Conservation (phyloP, 2,329 filamentous ascomycete species). For the Rhynchosporium agropyri region DNA sequence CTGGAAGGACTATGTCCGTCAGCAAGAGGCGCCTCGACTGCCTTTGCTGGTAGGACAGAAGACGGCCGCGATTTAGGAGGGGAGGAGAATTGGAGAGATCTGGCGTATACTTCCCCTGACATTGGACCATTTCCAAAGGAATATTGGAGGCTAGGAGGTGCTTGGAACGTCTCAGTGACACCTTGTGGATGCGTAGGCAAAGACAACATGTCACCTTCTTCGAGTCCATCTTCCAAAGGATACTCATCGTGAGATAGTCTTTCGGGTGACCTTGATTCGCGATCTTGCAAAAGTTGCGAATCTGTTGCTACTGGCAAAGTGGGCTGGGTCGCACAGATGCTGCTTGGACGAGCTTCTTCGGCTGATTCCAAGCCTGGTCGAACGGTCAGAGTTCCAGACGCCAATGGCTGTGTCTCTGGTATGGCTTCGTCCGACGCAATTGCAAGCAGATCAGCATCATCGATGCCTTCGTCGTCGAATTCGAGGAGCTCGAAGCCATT, state of each 20-base stretch:
- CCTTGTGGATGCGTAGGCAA: conserved; percentile 24
- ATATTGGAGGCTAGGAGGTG: conserved; percentile 30
- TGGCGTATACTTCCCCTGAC: conserved; percentile 36
- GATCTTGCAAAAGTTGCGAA: background rate
- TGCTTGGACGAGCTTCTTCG: background rate
- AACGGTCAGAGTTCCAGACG: background rate
- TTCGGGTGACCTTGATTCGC: background rate
- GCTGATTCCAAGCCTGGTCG: too few species aligned
- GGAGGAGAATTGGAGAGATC: conserved; percentile 38
- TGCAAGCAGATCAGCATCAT: conserved; percentile 36
- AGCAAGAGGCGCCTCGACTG: conserved; percentile 17
- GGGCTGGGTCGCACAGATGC: background rate
- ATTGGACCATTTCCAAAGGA: conserved; percentile 21
- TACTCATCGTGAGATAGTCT: conserved; percentile 34
- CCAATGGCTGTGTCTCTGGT: conserved; percentile 2
- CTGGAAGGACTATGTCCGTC: conserved; percentile 23
- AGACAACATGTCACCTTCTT: conserved; percentile 36
- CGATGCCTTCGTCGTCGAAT: conserved; percentile 34
- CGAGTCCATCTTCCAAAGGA: conserved; percentile 32
- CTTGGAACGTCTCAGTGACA: conserved; percentile 31
- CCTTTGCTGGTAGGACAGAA: conserved; percentile 13
- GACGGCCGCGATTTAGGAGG: conserved; percentile 25
- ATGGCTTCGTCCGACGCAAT: conserved; percentile 22
- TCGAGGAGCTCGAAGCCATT: conserved; percentile 27
- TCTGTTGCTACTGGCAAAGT: background rate